Evolutionary conservation across 2,329 filamentous ascomycete species (phyloP).

Genomic region (Aphanoascus verrucosus): DNA sequence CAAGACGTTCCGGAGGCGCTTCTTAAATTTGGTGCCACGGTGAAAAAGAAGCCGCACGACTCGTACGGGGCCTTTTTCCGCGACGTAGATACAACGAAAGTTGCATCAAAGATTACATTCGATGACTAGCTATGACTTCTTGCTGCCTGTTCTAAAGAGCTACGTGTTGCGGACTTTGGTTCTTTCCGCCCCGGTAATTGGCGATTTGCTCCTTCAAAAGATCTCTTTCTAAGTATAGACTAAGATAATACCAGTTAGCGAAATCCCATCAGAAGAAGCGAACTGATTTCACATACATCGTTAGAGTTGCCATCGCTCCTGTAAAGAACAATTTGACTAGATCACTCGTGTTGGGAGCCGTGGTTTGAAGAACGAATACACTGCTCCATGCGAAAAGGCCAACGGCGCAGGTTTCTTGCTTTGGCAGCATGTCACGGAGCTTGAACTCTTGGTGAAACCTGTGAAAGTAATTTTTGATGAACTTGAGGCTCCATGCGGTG

Average conservation of each 20-base stretch:
- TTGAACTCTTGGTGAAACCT: constrained; percentile 36
- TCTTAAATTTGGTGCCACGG: constrained; percentile 91
- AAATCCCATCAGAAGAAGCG: not conserved
- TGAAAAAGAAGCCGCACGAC: constrained; percentile 97
- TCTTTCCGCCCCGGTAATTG: not conserved
- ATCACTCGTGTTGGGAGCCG: constrained; percentile 19
- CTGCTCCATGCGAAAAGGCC: constrained; percentile 38
- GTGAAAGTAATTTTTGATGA: constrained; percentile 57
- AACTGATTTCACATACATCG: constrained; percentile 46
- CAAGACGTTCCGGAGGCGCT: constrained; percentile 83
- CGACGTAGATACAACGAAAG: constrained; percentile 71
- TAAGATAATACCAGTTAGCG: constrained; percentile 14
- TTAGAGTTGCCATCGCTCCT: constrained; percentile 43
- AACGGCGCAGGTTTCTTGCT: constrained; percentile 34
- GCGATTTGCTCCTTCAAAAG: constrained; percentile 19
- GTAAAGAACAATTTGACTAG: constrained; percentile 40
- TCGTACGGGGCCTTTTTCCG: constrained; percentile 95
- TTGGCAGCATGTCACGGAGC: constrained; percentile 37
- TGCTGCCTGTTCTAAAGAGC: constrained; percentile 17
- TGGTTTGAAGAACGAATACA: constrained; percentile 25
- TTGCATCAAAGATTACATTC: constrained; percentile 86
- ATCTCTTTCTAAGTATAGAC: constrained; percentile 29
- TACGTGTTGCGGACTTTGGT: not conserved
- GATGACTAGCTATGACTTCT: constrained; percentile 40
- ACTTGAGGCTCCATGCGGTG: constrained; percentile 67